Percentiles rank a stretch among this genome's conserved stretches.
phyloP scores from a whole-genome alignment of 495 filamentous ascomycete species.

The Thermothielavioides terrestris region DNA sequence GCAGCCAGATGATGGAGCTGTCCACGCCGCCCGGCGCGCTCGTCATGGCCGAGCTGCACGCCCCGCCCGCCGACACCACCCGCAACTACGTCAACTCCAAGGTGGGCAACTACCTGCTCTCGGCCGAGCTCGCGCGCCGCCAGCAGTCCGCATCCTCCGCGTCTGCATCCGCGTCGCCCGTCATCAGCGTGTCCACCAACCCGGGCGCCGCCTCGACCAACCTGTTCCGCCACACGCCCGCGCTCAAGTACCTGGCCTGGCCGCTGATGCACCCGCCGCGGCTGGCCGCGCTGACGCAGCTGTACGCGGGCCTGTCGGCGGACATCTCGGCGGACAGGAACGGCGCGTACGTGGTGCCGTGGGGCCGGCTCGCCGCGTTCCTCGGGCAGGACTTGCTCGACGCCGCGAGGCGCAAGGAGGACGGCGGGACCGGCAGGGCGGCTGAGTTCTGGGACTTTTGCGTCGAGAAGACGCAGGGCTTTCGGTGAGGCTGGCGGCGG shows the following conservation, averaged over 20 bases:
- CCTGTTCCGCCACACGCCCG: constrained; percentile 20
- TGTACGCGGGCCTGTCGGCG: constrained; percentile 35
- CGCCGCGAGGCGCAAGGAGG: constrained; percentile 8
- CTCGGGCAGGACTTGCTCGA: constrained; percentile 14
- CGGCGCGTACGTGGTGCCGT: constrained; percentile 36
- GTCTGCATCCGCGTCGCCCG: too few species aligned
- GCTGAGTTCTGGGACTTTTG: constrained; percentile 21
- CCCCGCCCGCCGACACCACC: constrained; percentile 12
- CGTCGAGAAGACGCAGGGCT: not conserved
- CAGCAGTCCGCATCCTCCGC: too few species aligned
- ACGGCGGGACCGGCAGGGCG: constrained; percentile 15
- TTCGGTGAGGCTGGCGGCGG: too few species aligned
- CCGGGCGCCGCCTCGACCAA: constrained; percentile 32
- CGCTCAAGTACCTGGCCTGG: constrained; percentile 13
- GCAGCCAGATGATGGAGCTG: not conserved
- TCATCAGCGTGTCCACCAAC: constrained; percentile 35
- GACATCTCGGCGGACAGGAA: constrained; percentile 28
- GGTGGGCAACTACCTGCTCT: constrained; percentile 30
- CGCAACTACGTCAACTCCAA: constrained; percentile 36
- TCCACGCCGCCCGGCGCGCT: constrained; percentile 26
- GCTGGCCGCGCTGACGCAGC: constrained; percentile 34
- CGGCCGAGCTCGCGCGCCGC: constrained; percentile 25
- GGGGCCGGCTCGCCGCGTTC: constrained; percentile 26
- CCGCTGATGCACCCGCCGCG: constrained; percentile 24
- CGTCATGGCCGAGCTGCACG: constrained; percentile 20